phyloP scores from a whole-genome alignment of 805 yeast genomes.

The Candida xyloterini region DNA sequence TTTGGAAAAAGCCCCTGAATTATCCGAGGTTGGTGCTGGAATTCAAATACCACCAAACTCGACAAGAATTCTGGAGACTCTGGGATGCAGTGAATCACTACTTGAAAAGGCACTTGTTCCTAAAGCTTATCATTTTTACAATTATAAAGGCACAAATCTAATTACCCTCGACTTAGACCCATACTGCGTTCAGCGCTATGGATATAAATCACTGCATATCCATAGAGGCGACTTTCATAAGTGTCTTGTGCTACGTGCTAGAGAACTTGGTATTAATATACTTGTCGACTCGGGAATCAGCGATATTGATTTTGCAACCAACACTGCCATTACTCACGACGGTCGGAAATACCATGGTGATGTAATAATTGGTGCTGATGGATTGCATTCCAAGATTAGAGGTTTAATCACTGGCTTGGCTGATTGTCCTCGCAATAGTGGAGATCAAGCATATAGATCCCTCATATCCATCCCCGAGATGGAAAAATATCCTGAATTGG shows the following conservation, averaged over 20 bases:
- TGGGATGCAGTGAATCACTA: constrained; percentile 12
- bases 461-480: constrained; percentile 15
- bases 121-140: constrained; percentile 11
- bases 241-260: constrained; percentile 11
- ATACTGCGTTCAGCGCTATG: constrained; percentile 12
- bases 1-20: constrained; percentile 27
- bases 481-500: constrained; percentile 15
- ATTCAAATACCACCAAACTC: constrained; percentile 23
- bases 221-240: constrained; percentile 19
- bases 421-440: constrained; percentile 10
- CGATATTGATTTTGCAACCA: constrained; percentile 8
- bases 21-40: constrained; percentile 20
- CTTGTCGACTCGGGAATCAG: constrained; percentile 11
- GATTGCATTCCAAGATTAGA: constrained; percentile 15
- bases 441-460: constrained; percentile 18
- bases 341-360: constrained; percentile 12
- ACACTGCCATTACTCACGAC: constrained; percentile 11
- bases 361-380: constrained; percentile 20
- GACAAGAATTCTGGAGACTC: constrained; percentile 12
- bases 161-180: constrained; percentile 13
- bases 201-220: constrained; percentile 15
- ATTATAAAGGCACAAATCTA: constrained; percentile 14
- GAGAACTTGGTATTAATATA: constrained; percentile 8
- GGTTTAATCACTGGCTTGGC: constrained; percentile 6
- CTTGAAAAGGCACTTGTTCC: constrained; percentile 13